Base-by-base conservation (phyloP, 345 rosid species). In the Euphorbia peplus region DNA sequence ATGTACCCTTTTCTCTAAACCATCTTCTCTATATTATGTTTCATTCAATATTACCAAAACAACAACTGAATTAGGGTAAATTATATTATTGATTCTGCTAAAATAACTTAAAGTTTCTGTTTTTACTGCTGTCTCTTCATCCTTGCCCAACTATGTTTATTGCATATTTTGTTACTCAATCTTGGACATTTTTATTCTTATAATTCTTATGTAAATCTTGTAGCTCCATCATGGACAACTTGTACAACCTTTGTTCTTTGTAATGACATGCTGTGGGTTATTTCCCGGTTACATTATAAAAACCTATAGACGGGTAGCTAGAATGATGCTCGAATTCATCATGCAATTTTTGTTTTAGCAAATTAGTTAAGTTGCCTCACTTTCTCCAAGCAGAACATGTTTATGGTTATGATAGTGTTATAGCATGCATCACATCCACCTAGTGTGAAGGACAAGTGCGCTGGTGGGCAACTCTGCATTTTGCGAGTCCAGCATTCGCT, bases 1-100 rank as follows among this genome's bases (percentile, higher is more conserved):
- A 78, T 68, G 96, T 85, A 70, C n/a, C n/a, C n/a, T 54, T n/a
- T 9, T n/a, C 6, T 2, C 19, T 3, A 39, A 0, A 13, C 59
- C 16, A 8, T 21, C 28, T 8, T 11, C 18, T 15, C 0, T 26
- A 8, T 63, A 14, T 62, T 2, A 32, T 6, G 6, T 16, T 39
- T 37, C 39, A 25, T 37, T 22, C 22, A 47, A 32, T 56, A 2
- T 7, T 18, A 29, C 13, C 47, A 8, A n/a, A n/a, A n/a, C n/a
- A n/a, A n/a, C n/a, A n/a, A n/a, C n/a, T n/a, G n/a, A n/a, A n/a
- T n/a, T n/a, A n/a, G n/a, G n/a, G n/a, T n/a, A n/a, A n/a, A n/a
- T n/a, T n/a, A n/a, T n/a, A n/a, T n/a, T n/a, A n/a, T n/a, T n/a
- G n/a, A n/a, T n/a, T n/a, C n/a, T n/a, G n/a, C n/a, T n/a, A n/a